Conservation (phyloP, 352 stramenopile species). For the Phytophthora melonis region DNA sequence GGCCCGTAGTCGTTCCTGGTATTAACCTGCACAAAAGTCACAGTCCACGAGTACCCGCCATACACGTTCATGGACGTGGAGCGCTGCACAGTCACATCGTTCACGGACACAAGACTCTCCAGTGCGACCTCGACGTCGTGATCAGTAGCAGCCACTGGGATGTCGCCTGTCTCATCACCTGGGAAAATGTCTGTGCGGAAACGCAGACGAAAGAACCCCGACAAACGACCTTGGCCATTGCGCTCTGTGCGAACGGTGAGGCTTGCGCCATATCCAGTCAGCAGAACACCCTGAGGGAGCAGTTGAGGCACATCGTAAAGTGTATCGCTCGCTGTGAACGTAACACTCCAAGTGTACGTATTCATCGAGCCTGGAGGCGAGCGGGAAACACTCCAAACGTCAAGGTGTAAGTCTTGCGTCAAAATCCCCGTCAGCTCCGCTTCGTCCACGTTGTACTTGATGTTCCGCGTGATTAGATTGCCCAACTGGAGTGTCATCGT, state of each 20-base stretch:
- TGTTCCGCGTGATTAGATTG: conserved; percentile 69
- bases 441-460: conserved; percentile 69
- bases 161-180: conserved; percentile 75
- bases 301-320: conserved; percentile 74
- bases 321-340: conserved; percentile 69
- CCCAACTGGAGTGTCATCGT: conserved; percentile 74
- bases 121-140: conserved; percentile 62
- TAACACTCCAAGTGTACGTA: conserved; percentile 81
- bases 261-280: conserved; percentile 67
- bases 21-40: conserved; percentile 87
- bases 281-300: conserved; percentile 52
- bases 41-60: conserved; percentile 86
- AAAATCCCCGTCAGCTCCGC: conserved; percentile 67
- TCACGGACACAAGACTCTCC: conserved; percentile 78
- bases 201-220: conserved; percentile 70
- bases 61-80: conserved; percentile 76
- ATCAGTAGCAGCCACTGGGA: conserved; percentile 67
- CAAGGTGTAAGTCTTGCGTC: conserved; percentile 66
- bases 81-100: conserved; percentile 66
- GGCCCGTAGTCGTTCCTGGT: conserved; percentile 78
- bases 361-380: conserved; percentile 48
- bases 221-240: conserved; percentile 71
- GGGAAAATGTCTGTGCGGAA: conserved; percentile 83
- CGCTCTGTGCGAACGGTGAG: conserved; percentile 60
- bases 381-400: conserved; percentile 64